Evolutionary conservation across 164 flowering plant species (phyloP), one percentile per base, ranked within the genome.

Genomic region (Annona cherimola): DNA sequence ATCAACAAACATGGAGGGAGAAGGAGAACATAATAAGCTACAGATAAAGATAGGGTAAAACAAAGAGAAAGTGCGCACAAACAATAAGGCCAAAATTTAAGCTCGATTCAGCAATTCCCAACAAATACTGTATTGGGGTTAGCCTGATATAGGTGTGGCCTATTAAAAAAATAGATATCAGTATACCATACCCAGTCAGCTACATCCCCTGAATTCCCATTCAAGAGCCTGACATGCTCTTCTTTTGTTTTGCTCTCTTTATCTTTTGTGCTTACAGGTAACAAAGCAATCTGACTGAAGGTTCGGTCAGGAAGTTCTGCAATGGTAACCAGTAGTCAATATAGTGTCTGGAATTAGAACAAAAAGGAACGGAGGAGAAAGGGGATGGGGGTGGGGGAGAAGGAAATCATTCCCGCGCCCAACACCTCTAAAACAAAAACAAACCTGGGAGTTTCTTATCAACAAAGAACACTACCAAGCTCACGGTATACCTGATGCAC

Each of bases 251-350:
- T 78, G 74, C 82, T 67, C 65, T 93, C 97, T 74, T 82, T 91
- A 57, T 90, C 97, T 79, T 84, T 90, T n/a, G 73, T 79, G 76
- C 82, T 93, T 74, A 93, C 3, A 11, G 96, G 96, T 40, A 93
- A 79, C 78, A 86, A 80, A 12, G 82, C 69, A 60, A 87, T 66
- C 11, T 79, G 66, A 71, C 83, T 89, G 73, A 68, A 77, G 2
- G 81, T 81, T 6, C 98, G 92, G 71, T 96, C 98, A 59, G 97
- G 94, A 54, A 96, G 79, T 72, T 93, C 99, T 95, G 84, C 77
- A 79, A 9, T 42, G 76, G 39, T 43, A 45, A 46, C 70, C 26
- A 40, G n/a, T 2, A 4, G 20, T 8, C 2, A 6, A 1, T 57
- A 39, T 20, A 45, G 44, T 45, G 2, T n/a, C 4, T 6, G 35